Conservation (phyloP, 2,329 filamentous ascomycete genomes). For the Drechmeria coniospora region DNA sequence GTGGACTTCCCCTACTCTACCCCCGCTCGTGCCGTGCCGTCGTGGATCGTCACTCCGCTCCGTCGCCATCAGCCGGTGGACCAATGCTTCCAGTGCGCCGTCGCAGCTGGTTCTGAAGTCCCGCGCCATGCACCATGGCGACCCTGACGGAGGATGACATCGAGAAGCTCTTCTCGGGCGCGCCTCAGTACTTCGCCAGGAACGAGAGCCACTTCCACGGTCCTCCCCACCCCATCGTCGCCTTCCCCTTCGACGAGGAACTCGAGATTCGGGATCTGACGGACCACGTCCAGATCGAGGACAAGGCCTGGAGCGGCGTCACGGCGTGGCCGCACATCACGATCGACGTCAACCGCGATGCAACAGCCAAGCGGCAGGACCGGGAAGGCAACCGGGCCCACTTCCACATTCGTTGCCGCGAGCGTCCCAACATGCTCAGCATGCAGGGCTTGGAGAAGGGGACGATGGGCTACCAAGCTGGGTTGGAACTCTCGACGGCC, state of each 20-base stretch:
- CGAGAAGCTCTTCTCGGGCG: slow-evolving; percentile 59
- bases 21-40: no score
- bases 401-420: slow-evolving; percentile 42
- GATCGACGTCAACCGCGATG: slow-evolving; percentile 29
- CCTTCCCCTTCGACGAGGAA: slow-evolving; percentile 52
- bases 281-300: slow-evolving; percentile 48
- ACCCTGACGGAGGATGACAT: slow-evolving; percentile 43
- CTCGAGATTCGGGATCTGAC: slow-evolving; percentile 46
- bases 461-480: slow-evolving; percentile 53
- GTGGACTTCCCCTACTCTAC: no score
- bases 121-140: slow-evolving; percentile 27
- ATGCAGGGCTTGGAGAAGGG: slow-evolving; percentile 58
- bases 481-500: slow-evolving; percentile 47
- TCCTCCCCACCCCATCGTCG: slow-evolving; percentile 45
- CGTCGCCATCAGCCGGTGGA: neutral
- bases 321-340: slow-evolving; percentile 50
- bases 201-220: slow-evolving; percentile 43
- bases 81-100: no score
- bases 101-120: no score
- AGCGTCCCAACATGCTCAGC: slow-evolving; percentile 57
- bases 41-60: neutral
- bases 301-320: slow-evolving; percentile 46
- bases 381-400: slow-evolving; percentile 34
- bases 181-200: slow-evolving; percentile 54
- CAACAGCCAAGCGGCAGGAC: slow-evolving; percentile 24